phyloP scores from a whole-genome alignment of 345 rosid genomes.

The Melastoma malabathricum region DNA sequence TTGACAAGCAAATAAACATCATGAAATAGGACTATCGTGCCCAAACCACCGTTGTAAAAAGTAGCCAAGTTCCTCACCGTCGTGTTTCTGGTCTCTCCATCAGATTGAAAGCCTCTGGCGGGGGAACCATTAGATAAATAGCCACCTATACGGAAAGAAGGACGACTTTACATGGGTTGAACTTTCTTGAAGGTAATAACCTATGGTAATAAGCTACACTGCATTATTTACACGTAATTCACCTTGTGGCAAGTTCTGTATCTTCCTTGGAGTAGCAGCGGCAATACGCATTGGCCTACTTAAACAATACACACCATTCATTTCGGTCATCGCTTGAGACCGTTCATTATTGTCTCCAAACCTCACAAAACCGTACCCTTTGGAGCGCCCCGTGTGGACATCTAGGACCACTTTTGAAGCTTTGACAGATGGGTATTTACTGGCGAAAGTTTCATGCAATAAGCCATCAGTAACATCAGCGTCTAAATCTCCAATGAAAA shows the following conservation, averaged over 20 bases:
- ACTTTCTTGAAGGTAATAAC: background rate
- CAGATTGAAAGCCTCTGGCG: slow-evolving; percentile 39
- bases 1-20: background rate
- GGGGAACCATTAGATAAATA: slow-evolving; percentile 49
- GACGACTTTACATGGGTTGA: background rate
- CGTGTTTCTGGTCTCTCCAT: slow-evolving; percentile 64
- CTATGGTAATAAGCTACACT: too few species aligned
- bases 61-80: slow-evolving; percentile 43
- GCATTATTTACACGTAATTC: background rate
- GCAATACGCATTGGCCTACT: slow-evolving; percentile 95
- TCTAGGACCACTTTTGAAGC: slow-evolving; percentile 86
- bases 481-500: slow-evolving; percentile 89
- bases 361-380: slow-evolving; percentile 96
- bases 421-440: slow-evolving; percentile 71
- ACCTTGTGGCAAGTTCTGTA: slow-evolving; percentile 51
- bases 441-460: slow-evolving; percentile 60
- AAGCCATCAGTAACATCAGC: slow-evolving; percentile 77
- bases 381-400: slow-evolving; percentile 83
- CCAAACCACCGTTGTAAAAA: slow-evolving; percentile 9
- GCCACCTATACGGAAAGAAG: slow-evolving; percentile 31
- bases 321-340: slow-evolving; percentile 76
- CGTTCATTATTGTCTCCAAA: slow-evolving; percentile 82
- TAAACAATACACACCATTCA: slow-evolving; percentile 82
- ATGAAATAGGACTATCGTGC: background rate
- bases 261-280: slow-evolving; percentile 86